Conservation (phyloP, 495 filamentous ascomycete genomes). For the Beverwykella pulmonaria region DNA sequence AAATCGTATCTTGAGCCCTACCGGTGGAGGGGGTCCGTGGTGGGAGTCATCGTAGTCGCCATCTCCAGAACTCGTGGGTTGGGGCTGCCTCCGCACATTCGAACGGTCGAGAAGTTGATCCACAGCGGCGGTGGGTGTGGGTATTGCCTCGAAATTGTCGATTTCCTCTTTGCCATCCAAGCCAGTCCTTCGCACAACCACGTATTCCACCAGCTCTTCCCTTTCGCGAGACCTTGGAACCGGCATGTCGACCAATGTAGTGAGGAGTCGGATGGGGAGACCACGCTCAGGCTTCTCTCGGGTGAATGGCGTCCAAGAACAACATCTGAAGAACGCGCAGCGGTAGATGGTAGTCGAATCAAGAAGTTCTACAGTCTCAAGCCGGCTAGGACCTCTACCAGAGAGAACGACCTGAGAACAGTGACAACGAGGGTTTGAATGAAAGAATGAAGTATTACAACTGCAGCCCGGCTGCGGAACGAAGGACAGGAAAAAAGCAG, state of each 20-base stretch:
- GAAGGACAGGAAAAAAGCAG: constrained; percentile 27
- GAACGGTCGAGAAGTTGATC: not conserved
- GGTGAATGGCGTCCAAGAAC: constrained; percentile 26
- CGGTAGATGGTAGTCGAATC: constrained; percentile 8
- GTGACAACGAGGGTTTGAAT: constrained; percentile 4
- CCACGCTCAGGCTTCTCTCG: constrained; percentile 34
- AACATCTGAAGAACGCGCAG: constrained; percentile 35
- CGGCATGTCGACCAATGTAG: constrained; percentile 27
- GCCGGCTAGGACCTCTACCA: constrained; percentile 34
- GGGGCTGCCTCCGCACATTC: constrained; percentile 6
- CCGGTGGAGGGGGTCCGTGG: constrained; percentile 10
- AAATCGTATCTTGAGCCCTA: not conserved
- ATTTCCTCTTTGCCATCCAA: constrained; percentile 1
- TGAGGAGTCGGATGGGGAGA: constrained; percentile 13
- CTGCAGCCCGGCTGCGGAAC: constrained; percentile 39
- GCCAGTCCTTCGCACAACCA: constrained; percentile 22
- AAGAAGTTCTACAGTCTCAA: constrained; percentile 27
- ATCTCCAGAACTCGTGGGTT: not conserved
- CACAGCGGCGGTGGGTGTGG: constrained; percentile 5
- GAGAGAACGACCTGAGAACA: constrained; percentile 13
- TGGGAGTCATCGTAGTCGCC: constrained; percentile 12
- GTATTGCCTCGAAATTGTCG: not conserved
- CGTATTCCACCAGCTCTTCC: constrained; percentile 31
- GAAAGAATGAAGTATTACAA: constrained; percentile 37
- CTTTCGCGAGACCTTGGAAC: constrained; percentile 23